Percentiles rank a stretch among this genome's conserved stretches.
Evolutionary conservation across 192 early-diverging fungal genomes (phyloP).

Genomic region (Coemansia sp.): DNA sequence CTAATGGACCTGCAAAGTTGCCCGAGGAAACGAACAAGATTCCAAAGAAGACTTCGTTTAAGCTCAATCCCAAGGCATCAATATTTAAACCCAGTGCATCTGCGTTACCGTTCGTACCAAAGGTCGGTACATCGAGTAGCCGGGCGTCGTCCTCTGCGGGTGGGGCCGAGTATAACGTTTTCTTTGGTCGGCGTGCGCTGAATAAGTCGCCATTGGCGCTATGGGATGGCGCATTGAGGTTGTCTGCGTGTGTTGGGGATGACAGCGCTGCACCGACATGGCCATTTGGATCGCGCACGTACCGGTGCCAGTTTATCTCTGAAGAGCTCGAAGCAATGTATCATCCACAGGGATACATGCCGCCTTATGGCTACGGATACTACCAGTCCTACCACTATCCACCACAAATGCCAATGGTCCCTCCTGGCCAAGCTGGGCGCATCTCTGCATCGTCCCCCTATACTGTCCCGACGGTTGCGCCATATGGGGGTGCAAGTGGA

Average conservation of each 20-base stretch:
- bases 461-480: conserved; percentile 6
- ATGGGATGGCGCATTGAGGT: conserved; percentile 44
- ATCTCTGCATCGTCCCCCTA: conserved; percentile 28
- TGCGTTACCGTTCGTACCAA: conserved; percentile 70
- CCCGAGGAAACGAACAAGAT: conserved; percentile 9
- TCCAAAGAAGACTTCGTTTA: conserved; percentile 51
- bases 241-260: background rate
- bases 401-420: conserved; percentile 35
- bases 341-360: conserved; percentile 41
- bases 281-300: conserved; percentile 48
- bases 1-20: background rate
- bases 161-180: conserved; percentile 34
- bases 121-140: conserved; percentile 44
- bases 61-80: conserved; percentile 71
- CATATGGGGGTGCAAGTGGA: conserved; percentile 7
- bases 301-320: conserved; percentile 45
- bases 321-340: conserved; percentile 47
- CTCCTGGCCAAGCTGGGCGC: conserved; percentile 22
- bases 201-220: conserved; percentile 28
- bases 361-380: conserved; percentile 47
- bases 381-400: conserved; percentile 47
- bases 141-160: conserved; percentile 38
- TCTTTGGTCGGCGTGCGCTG: conserved; percentile 47
- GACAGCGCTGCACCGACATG: conserved; percentile 38
- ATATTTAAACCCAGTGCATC: conserved; percentile 75